Percentiles rank a stretch among this genome's conserved stretches.
These are phyloP conservation scores for Populus euphratica DNA, from an alignment of 345 rosid genomes.

Conservation along the genomic window DNA sequence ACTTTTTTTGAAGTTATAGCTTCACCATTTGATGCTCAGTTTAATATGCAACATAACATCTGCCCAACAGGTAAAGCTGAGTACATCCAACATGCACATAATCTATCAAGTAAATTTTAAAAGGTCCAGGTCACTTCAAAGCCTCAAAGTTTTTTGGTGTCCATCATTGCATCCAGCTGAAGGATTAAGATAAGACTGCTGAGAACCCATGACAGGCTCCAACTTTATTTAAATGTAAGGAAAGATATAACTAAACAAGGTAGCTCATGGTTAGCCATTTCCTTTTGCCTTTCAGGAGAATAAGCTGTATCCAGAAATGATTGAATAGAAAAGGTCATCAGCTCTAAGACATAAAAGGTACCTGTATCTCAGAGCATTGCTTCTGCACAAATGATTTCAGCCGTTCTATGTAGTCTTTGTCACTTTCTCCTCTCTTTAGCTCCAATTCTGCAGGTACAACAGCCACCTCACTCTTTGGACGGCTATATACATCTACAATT, in stretches of 20 bases:
- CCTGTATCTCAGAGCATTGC: slow-evolving; percentile 91
- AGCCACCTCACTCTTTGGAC: slow-evolving; percentile 75
- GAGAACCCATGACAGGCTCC: background rate
- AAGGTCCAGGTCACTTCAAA: no score
- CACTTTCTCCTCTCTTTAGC: slow-evolving; percentile 67
- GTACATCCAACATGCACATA: no score
- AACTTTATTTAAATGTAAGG: background rate
- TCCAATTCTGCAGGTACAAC: slow-evolving; percentile 85
- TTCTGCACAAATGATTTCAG: slow-evolving; percentile 74
- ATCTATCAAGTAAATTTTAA: no score
- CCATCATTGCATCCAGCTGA: background rate
- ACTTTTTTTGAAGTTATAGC: background rate
- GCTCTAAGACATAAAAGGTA: slow-evolving; percentile 12
- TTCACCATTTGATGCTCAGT: background rate
- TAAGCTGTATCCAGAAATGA: background rate
- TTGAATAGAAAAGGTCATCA: background rate
- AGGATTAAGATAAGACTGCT: background rate
- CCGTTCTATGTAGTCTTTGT: slow-evolving; percentile 65
- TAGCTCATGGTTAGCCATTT: background rate
- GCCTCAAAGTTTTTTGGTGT: background rate
- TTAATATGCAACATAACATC: background rate
- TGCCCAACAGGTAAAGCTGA: no score
- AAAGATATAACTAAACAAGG: background rate
- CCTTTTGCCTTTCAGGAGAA: background rate
- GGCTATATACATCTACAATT: slow-evolving; percentile 70